Conservation (phyloP, 148 eudicot genomes). For the Silene conica region DNA sequence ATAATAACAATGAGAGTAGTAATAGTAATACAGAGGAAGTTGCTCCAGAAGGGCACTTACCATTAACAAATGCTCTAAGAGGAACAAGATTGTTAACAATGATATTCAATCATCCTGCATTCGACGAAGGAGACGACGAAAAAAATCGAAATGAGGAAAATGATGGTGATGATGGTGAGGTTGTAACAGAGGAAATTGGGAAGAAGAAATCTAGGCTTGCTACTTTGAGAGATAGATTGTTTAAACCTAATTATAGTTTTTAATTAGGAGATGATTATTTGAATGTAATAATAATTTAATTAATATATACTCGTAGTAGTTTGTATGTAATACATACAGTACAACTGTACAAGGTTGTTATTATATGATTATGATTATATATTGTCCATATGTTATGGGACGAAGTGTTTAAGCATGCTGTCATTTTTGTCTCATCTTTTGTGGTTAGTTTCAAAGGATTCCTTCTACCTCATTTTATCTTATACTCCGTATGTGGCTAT, state of each 20-base stretch:
- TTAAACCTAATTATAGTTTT: slow-evolving; percentile 65
- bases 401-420: background rate
- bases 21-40: background rate
- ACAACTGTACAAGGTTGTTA: background rate
- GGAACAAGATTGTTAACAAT: slow-evolving; percentile 68
- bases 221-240: slow-evolving; percentile 36
- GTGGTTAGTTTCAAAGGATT: background rate
- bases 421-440: background rate
- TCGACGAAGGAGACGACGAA: slow-evolving; percentile 38
- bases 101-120: slow-evolving; percentile 75
- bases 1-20: slow-evolving; percentile 12
- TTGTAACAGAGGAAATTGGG: slow-evolving; percentile 16
- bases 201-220: slow-evolving; percentile 31
- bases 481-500: no score
- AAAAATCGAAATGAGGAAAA: slow-evolving; percentile 18
- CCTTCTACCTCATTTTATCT: no score
- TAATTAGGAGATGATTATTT: slow-evolving; percentile 17
- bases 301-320: no score
- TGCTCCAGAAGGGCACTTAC: slow-evolving; percentile 83
- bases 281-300: background rate
- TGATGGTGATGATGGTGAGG: slow-evolving; percentile 6
- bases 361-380: background rate
- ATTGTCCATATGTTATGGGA: no score
- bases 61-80: slow-evolving; percentile 85
- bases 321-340: background rate